These are phyloP conservation scores for Nitzschia putrida DNA, from an alignment of 108 stramenopile species.

Conservation along the genomic window DNA sequence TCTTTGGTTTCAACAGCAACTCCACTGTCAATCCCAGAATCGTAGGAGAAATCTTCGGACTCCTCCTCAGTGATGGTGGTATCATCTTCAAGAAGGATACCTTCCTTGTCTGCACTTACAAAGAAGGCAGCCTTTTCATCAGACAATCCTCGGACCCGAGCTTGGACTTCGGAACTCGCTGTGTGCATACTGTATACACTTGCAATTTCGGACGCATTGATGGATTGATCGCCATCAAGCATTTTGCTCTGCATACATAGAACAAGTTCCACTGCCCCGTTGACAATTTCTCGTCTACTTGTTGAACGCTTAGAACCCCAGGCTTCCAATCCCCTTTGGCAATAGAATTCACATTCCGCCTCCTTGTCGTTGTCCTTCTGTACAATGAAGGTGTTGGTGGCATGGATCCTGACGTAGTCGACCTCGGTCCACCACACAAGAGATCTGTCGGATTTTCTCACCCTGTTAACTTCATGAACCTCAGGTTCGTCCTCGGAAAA, in stretches of 20 bases:
- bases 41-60: background rate
- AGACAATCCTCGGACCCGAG: slow-evolving; percentile 2
- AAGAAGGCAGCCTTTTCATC: slow-evolving; percentile 8
- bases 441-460: background rate
- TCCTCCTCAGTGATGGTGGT: background rate
- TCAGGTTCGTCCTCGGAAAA: background rate
- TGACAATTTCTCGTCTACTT: background rate
- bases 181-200: background rate
- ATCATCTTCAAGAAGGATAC: background rate
- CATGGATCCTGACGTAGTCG: slow-evolving; percentile 1
- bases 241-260: background rate
- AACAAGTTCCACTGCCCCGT: background rate
- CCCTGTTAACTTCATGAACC: slow-evolving; percentile 4
- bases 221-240: background rate
- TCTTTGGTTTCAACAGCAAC: background rate
- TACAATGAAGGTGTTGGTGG: slow-evolving; percentile 1
- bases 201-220: slow-evolving; percentile 1
- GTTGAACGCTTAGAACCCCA: slow-evolving; percentile 1
- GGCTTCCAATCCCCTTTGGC: slow-evolving; percentile 8
- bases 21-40: background rate
- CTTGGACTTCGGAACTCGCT: background rate
- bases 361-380: background rate
- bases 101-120: slow-evolving; percentile 4
- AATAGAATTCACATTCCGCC: slow-evolving; percentile 1
- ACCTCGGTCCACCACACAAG: slow-evolving; percentile 10